These are phyloP conservation scores for Glaciozyma martinii DNA, from an alignment of 768 basidiomycete species.

Conservation along the genomic window DNA sequence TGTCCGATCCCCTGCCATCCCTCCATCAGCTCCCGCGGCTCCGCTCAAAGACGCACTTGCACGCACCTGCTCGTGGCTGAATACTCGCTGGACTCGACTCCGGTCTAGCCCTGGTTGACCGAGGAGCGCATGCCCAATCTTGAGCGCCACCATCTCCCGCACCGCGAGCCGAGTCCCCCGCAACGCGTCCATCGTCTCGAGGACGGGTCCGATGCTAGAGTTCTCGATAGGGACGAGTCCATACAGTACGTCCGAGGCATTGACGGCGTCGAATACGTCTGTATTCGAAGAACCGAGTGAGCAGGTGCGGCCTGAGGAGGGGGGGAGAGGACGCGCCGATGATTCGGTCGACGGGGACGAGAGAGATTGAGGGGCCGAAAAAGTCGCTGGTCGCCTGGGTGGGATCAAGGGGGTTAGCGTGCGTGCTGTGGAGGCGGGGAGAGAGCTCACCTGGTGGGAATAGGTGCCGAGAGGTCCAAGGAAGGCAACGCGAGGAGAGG, in stretches of 20 bases:
- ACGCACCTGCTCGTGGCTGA: constrained; percentile 34
- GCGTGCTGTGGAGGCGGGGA: background rate
- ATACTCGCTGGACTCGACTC: constrained; percentile 24
- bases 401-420: background rate
- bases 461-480: constrained; percentile 35
- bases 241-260: background rate
- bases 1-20: constrained; percentile 30
- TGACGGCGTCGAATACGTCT: constrained; percentile 31
- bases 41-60: background rate
- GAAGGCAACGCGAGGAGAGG: constrained; percentile 21
- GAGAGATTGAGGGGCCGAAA: constrained; percentile 16
- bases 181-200: constrained; percentile 27
- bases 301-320: background rate
- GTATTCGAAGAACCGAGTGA: background rate
- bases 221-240: constrained; percentile 35
- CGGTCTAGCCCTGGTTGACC: background rate
- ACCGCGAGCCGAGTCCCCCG: constrained; percentile 17
- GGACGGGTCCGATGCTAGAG: constrained; percentile 31
- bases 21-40: background rate
- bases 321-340: constrained; percentile 9
- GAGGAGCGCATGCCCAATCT: constrained; percentile 33
- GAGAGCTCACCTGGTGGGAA: constrained; percentile 29
- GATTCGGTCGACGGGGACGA: constrained; percentile 25
- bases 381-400: constrained; percentile 25
- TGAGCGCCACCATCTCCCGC: constrained; percentile 16